Conservation (phyloP, 768 basidiomycete species). For the Agaricus sinodeliciosus region DNA sequence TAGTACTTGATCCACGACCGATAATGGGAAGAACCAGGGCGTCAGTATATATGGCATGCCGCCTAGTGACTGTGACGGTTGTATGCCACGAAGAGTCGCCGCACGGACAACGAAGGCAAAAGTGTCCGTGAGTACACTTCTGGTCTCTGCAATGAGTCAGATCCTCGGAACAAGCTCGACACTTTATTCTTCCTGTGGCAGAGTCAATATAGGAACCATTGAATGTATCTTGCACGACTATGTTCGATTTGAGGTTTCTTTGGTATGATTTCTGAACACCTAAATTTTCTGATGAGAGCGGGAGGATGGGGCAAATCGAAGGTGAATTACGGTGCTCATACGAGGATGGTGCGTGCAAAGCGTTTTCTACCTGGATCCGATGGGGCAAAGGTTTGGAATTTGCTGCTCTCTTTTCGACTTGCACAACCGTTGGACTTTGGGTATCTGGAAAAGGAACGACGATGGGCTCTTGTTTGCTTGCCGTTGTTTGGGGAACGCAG, state of each 20-base stretch:
- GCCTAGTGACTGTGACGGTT: slow-evolving; percentile 15
- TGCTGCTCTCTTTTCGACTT: neutral
- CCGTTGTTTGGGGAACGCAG: neutral
- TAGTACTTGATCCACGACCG: neutral
- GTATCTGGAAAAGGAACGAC: neutral
- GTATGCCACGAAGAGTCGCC: slow-evolving; percentile 1
- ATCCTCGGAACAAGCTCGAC: slow-evolving; percentile 1
- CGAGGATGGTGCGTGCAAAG: neutral
- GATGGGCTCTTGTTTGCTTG: neutral
- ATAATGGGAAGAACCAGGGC: slow-evolving; percentile 21
- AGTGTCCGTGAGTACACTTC: neutral
- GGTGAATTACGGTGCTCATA: neutral
- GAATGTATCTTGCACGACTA: neutral
- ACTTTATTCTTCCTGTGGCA: neutral
- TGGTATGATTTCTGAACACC: neutral
- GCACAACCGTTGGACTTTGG: neutral
- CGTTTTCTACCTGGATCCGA: neutral
- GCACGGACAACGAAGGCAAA: neutral
- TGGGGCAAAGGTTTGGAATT: neutral
- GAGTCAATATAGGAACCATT: neutral
- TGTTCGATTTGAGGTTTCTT: neutral
- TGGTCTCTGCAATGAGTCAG: neutral
- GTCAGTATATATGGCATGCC: slow-evolving; percentile 33
- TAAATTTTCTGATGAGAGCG: neutral
- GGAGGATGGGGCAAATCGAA: neutral